Evolutionary conservation across 306 rosid species (phyloP), one percentile per base, ranked within the genome.

Genomic region (Cicer bijugum): DNA sequence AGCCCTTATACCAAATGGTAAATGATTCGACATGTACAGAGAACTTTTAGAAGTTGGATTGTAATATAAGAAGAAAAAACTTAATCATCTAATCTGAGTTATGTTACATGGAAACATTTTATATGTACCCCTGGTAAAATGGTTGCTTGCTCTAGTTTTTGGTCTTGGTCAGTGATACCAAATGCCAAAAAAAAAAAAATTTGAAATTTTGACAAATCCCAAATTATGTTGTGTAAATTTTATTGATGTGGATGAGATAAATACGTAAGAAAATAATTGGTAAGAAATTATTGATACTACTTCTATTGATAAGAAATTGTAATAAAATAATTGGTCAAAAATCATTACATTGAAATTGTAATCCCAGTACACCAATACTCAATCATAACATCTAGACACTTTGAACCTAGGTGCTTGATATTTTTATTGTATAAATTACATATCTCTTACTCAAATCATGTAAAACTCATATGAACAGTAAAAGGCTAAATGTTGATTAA

Each of bases 271-370:
- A 16, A 16, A 16, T 16, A 16, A 16, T 16, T 16, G 17, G 17
- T 16, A 16, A 16, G 17, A 16, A 16, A 16, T 16, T 16, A 16
- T 16, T 16, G 17, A 16, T 77, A 93, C 96, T 90, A 91, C 50
- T 60, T 66, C 59, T 16, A 52, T 67, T 52, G 63, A 10, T 69
- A 14, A 50, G 8, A 14, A 6, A 47, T 40, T 40, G 44, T 23
- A 23, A 23, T 2, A 23, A 23, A 23, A 23, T 23, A 23, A 23
- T 23, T 23, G 1, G 28, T 23, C 28, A 23, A 23, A 23, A 23
- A 23, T 23, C 28, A 23, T 23, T 23, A 23, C 28, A 23, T 23
- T 23, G 44, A 40, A 40, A 40, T 50, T 14, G 8, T 6, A 50
- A 50, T 50, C 19, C 10, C 6, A 14, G 8, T 50, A 14, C 44